A percentile compares a stretch with the other conserved stretches of the same genome.
These are phyloP conservation scores for Daldinia sp. DNA, from an alignment of 2,329 filamentous ascomycete species.

Conservation along the genomic window DNA sequence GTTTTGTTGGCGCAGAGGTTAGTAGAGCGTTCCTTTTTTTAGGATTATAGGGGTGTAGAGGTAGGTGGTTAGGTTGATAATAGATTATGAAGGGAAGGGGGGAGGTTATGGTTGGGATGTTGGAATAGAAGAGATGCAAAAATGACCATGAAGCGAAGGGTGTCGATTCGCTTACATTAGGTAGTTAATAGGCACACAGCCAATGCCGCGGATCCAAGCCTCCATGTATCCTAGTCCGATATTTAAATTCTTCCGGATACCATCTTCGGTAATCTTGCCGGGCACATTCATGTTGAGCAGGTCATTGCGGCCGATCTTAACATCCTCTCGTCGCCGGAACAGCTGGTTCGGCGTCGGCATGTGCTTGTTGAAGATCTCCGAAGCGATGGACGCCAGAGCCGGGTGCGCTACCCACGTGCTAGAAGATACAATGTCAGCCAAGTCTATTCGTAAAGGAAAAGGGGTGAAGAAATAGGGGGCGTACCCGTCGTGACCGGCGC, in stretches of 20 bases:
- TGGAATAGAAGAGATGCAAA: not conserved
- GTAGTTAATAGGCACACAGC: constrained; percentile 97
- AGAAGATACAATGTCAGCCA: not conserved
- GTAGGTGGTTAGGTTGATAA: not conserved
- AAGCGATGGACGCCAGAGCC: constrained; percentile 86
- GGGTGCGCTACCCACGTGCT: constrained; percentile 97
- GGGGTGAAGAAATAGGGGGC: constrained; percentile 28
- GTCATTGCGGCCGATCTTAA: constrained; percentile 86
- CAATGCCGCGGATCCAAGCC: constrained; percentile 93
- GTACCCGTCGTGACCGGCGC: constrained; percentile 89
- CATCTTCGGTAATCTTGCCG: constrained; percentile 89
- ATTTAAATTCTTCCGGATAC: constrained; percentile 97
- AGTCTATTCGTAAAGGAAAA: not conserved
- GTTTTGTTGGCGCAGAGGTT: constrained; percentile 24
- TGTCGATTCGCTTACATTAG: constrained; percentile 74
- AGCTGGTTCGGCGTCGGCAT: constrained; percentile 99
- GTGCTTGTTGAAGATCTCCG: constrained; percentile 95
- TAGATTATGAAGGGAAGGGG: not conserved
- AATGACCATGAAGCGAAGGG: not conserved
- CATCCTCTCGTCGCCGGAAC: constrained; percentile 89
- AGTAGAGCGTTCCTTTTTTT: no score
- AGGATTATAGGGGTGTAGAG: not conserved
- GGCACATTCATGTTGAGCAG: constrained; percentile 98
- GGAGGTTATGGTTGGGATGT: not conserved
- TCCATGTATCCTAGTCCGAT: constrained; percentile 99